Conservation (phyloP, 345 rosid species). For the Populus ilicifolia region DNA sequence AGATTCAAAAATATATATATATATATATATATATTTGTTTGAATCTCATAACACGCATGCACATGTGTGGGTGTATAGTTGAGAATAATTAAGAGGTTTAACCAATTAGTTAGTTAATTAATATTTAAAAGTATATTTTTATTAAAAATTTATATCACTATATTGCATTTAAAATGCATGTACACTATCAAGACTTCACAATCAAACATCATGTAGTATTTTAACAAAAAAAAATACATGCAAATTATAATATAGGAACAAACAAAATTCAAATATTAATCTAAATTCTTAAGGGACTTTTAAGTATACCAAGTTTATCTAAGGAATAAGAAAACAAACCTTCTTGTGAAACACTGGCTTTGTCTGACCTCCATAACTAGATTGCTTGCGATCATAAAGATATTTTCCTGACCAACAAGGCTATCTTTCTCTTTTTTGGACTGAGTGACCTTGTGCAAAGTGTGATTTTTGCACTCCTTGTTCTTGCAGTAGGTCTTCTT, state of each 20-base stretch:
- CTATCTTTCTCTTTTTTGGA: slow-evolving; percentile 24
- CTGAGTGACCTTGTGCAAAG: slow-evolving; percentile 20
- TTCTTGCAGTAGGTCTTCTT: slow-evolving; percentile 46
- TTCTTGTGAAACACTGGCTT: slow-evolving; percentile 33
- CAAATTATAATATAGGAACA: background rate
- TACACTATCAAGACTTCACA: background rate
- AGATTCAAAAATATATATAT: no score
- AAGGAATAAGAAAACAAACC: slow-evolving; percentile 1
- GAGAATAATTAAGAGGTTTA: no score
- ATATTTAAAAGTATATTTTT: no score
- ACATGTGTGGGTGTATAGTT: no score
- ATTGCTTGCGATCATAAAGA: slow-evolving; percentile 24
- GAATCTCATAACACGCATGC: no score
- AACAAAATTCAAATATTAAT: background rate
- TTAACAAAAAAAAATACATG: background rate
- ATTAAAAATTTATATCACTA: no score
- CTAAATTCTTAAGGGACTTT: background rate
- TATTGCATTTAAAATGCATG: background rate
- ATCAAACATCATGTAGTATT: background rate
- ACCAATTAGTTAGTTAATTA: no score
- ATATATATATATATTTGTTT: no score
- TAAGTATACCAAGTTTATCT: background rate
- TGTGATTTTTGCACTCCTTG: slow-evolving; percentile 23
- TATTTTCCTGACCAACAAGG: slow-evolving; percentile 18
- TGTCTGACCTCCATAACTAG: slow-evolving; percentile 30